Conservation (phyloP, 179 eudicot species). For the Beta macrorhiza region DNA sequence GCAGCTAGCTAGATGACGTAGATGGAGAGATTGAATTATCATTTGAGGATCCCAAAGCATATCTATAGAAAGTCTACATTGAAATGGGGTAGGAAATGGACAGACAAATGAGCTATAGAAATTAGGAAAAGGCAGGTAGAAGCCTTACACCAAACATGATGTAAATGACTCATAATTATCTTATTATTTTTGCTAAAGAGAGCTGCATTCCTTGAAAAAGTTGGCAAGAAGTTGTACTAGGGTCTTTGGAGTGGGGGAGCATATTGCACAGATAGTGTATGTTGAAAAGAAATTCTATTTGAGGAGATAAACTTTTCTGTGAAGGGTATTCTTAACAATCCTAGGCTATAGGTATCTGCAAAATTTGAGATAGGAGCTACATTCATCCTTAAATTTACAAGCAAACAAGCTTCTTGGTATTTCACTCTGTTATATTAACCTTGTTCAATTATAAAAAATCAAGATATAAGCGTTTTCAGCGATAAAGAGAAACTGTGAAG, state of each 20-base stretch:
- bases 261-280: neutral
- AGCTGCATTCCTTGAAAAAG: neutral
- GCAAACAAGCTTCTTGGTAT: neutral
- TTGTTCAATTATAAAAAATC: neutral
- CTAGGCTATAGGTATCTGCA: neutral
- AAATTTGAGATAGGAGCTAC: neutral
- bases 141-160: neutral
- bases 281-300: neutral
- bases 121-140: conserved; percentile 6
- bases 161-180: neutral
- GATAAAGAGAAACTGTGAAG: too few species aligned
- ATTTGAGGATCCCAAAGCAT: conserved; percentile 32
- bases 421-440: neutral
- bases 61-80: conserved; percentile 27
- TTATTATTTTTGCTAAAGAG: neutral
- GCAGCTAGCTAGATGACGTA: conserved; percentile 2
- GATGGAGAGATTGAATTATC: conserved; percentile 15
- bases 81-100: conserved; percentile 20
- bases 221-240: neutral
- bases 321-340: neutral
- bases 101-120: conserved; percentile 14
- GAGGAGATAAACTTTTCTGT: neutral
- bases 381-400: neutral
- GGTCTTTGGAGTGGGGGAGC: neutral
- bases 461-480: neutral